Percentiles rank a stretch among this genome's conserved stretches.
phyloP scores from a whole-genome alignment of 2,329 filamentous ascomycete genomes.

The Cytospora paraplurivora region DNA sequence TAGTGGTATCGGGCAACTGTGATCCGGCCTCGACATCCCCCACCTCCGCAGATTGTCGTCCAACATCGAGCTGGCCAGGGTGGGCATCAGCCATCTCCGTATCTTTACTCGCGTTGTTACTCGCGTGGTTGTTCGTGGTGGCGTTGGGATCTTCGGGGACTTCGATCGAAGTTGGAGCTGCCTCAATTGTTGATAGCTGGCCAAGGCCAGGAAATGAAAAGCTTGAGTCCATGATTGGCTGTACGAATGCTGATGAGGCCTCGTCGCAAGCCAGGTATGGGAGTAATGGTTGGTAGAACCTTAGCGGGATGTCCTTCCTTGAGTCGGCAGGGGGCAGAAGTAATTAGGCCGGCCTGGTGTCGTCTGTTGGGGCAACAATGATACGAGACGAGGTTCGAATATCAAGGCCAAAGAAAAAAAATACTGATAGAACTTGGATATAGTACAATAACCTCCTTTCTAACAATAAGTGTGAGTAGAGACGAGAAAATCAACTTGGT shows the following conservation, averaged over 20 bases:
- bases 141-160: constrained; percentile 28
- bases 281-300: background rate
- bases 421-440: background rate
- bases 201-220: constrained; percentile 38
- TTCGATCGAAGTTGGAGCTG: constrained; percentile 30
- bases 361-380: background rate
- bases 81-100: constrained; percentile 9
- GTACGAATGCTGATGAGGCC: background rate
- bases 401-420: background rate
- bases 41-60: background rate
- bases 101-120: constrained; percentile 2
- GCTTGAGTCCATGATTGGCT: constrained; percentile 20
- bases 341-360: background rate
- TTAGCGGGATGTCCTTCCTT: background rate
- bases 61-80: background rate
- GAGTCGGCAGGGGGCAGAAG: background rate
- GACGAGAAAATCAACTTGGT: background rate
- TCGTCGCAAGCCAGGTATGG: background rate
- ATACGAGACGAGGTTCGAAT: background rate
- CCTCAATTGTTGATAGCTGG: constrained; percentile 33
- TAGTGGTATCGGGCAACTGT: background rate
- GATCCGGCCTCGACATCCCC: background rate
- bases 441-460: background rate
- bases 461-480: background rate
- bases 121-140: constrained; percentile 25